phyloP scores from a whole-genome alignment of 2,329 filamentous ascomycete species.

The Apiospora saccharicola region DNA sequence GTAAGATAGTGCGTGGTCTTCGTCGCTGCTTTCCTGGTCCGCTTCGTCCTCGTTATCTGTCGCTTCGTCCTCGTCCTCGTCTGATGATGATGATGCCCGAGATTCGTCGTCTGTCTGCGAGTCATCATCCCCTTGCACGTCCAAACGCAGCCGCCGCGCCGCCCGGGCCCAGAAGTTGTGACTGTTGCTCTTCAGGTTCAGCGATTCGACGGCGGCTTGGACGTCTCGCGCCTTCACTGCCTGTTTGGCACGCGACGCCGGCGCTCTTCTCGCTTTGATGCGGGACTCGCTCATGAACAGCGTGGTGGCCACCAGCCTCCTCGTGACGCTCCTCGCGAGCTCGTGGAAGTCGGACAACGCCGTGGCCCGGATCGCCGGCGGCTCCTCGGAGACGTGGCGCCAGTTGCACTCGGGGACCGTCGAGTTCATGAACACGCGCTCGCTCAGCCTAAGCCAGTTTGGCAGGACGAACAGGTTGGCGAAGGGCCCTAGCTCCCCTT shows the following conservation, averaged over 20 bases:
- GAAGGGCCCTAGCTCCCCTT: conserved; percentile 49
- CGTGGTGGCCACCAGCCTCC: conserved; percentile 72
- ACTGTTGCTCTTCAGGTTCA: conserved; percentile 50
- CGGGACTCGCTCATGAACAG: conserved; percentile 76
- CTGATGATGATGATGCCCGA: conserved; percentile 23
- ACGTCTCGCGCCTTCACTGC: conserved; percentile 55
- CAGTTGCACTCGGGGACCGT: conserved; percentile 70
- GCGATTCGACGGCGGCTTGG: conserved; percentile 55
- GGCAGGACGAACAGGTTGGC: conserved; percentile 64
- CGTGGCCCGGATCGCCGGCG: conserved; percentile 76
- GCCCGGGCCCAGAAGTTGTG: conserved; percentile 55
- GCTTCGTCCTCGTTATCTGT: conserved; percentile 29
- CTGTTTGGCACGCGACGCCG: conserved; percentile 36
- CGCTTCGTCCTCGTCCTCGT: conserved; percentile 23
- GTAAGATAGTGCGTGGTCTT: conserved; percentile 47
- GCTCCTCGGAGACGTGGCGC: conserved; percentile 64
- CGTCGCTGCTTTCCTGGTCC: conserved; percentile 35
- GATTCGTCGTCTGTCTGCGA: neutral
- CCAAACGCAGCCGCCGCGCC: conserved; percentile 57
- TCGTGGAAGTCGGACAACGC: conserved; percentile 79
- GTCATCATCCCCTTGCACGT: conserved; percentile 52
- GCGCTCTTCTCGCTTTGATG: conserved; percentile 57
- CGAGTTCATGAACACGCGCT: conserved; percentile 79
- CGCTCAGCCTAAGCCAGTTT: conserved; percentile 70
- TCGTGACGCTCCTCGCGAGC: conserved; percentile 71